These are phyloP conservation scores for Grammothele lineata DNA, from an alignment of 768 basidiomycete genomes.

Conservation along the genomic window DNA sequence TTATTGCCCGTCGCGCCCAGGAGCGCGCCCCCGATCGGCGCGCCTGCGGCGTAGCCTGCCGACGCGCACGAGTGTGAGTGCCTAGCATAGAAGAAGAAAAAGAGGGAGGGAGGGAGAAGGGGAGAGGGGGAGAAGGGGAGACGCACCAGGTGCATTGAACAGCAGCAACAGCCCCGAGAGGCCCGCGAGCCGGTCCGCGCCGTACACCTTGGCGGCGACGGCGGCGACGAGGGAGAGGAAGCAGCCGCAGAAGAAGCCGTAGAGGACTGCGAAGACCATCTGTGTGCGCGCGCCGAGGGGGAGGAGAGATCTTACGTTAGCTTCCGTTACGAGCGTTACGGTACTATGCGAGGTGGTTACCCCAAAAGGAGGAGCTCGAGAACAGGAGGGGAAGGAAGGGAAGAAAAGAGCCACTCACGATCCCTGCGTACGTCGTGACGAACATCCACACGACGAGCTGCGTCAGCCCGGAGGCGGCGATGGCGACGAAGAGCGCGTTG, in stretches of 20 bases:
- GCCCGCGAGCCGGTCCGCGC: constrained; percentile 14
- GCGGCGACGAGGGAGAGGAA: constrained; percentile 31
- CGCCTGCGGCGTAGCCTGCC: constrained; percentile 29
- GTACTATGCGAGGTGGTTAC: neutral
- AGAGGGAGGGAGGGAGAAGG: too few relatives aligned
- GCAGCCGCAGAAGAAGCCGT: constrained; percentile 33
- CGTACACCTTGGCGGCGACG: constrained; percentile 20
- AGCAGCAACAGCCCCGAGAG: constrained; percentile 16
- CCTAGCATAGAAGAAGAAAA: too few relatives aligned
- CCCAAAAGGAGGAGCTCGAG: neutral
- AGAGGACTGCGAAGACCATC: constrained; percentile 29
- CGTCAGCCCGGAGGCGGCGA: constrained; percentile 31
- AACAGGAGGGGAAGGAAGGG: neutral
- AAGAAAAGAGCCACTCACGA: constrained; percentile 12
- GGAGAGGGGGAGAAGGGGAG: neutral
- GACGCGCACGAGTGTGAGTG: neutral
- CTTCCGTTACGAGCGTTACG: too few relatives aligned
- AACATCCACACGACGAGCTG: constrained; percentile 39
- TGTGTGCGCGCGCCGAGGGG: neutral
- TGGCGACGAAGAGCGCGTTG: constrained; percentile 35
- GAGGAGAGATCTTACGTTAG: too few relatives aligned
- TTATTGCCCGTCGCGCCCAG: constrained; percentile 26
- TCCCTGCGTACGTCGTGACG: constrained; percentile 26
- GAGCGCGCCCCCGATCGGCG: constrained; percentile 30
- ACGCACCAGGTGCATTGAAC: constrained; percentile 14